Evolutionary conservation across 805 yeast species (phyloP), one percentile per base, ranked within the genome.

Genomic region (Wickerhamomyces ciferrii): DNA sequence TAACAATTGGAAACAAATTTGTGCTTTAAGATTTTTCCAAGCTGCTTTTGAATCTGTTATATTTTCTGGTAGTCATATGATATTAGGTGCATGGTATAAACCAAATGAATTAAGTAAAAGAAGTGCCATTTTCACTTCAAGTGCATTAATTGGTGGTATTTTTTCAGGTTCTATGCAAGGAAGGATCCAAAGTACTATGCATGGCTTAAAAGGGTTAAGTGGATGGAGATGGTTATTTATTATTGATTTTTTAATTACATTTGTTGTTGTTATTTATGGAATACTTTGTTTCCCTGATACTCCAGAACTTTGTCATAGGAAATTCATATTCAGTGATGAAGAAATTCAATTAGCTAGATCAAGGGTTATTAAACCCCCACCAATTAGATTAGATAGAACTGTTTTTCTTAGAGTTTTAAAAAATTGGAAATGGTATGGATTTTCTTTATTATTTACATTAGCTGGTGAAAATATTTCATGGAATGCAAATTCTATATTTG

Each of bases 11-110:
- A 58, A 67, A 5, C 76, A 75, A 43, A 66, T 84, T 36, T 75
- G 78, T 60, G 87, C 75, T 1, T 59, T 79, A 39, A 63, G 92
- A 39, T 83, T 83, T 55, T 70, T 83, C 43, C 74, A 83, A 43
- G 89, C 88, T 29, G 73, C 74, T 2, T 78, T 79, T 56, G 90
- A 84, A 63, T 78, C 83, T 1, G 76, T 80, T 13, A 71, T 70
- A 52, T 70, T 77, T 62, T 79, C 86, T 15, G 79, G 79, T n/a
- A 70, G 75, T 53, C 81, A 78, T 53, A 79, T 75, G 53, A 59
- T 77, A 41, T 69, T 72, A 52, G 87, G 84, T 15, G 69, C 76
- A 25, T 80, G 78, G 76, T 78, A 78, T 59, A 67, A 69, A 53
- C 70, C 79, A 42, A 66, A 67, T 45, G 85, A 83, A 62, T 68